phyloP scores from a whole-genome alignment of 2,329 filamentous ascomycete genomes.

The Talaromyces rugulosus region DNA sequence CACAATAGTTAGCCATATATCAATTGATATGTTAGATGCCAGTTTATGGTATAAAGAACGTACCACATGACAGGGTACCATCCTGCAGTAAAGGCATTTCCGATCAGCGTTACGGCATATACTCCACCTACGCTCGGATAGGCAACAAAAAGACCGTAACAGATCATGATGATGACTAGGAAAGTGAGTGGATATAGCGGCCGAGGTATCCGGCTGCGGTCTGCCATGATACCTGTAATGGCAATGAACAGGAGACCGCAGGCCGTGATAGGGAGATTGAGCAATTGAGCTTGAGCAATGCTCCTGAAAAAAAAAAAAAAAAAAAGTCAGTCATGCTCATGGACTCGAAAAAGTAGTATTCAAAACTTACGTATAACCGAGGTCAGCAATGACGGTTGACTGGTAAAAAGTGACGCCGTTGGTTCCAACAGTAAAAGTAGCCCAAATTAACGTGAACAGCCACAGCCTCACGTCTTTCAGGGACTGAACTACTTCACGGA shows the following conservation, averaged over 20 bases:
- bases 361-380: slow-evolving; percentile 39
- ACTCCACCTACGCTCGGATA: slow-evolving; percentile 46
- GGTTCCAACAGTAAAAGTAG: slow-evolving; percentile 45
- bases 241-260: slow-evolving; percentile 42
- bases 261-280: slow-evolving; percentile 47
- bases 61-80: slow-evolving; percentile 50
- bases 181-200: slow-evolving; percentile 44
- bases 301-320: slow-evolving; percentile 23
- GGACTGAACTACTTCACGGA: slow-evolving; percentile 34
- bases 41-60: not conserved
- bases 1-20: not conserved
- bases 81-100: slow-evolving; percentile 38
- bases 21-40: not conserved
- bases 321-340: too few relatives aligned
- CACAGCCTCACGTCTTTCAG: slow-evolving; percentile 41
- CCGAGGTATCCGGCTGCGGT: slow-evolving; percentile 40
- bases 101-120: slow-evolving; percentile 46
- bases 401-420: slow-evolving; percentile 43
- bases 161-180: slow-evolving; percentile 40
- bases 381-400: slow-evolving; percentile 38
- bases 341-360: not conserved
- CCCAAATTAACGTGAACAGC: slow-evolving; percentile 46
- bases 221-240: slow-evolving; percentile 39
- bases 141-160: slow-evolving; percentile 44
- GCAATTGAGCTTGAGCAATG: slow-evolving; percentile 46